Conservation (phyloP, 768 basidiomycete species). For the Galerina marginata region DNA sequence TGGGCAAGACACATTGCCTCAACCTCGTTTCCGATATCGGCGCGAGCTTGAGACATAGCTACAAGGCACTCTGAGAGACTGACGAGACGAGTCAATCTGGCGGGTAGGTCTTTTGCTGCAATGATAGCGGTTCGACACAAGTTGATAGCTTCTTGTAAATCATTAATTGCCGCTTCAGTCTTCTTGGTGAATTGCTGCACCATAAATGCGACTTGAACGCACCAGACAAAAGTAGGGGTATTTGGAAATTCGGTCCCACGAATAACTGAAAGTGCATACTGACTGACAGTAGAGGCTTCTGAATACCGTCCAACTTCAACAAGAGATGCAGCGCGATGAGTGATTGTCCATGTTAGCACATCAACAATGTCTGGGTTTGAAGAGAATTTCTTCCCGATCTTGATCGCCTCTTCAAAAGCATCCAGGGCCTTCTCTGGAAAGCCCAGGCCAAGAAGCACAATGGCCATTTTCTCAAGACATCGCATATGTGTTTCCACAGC, state of each 20-base stretch:
- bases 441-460: constrained; percentile 7
- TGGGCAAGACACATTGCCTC: background rate
- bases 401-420: background rate
- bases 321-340: constrained; percentile 1
- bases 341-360: background rate
- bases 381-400: constrained; percentile 5
- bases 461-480: background rate
- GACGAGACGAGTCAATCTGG: background rate
- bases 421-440: constrained; percentile 1
- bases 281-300: background rate
- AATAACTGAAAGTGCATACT: background rate
- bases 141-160: background rate
- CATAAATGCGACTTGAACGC: background rate
- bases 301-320: constrained; percentile 10
- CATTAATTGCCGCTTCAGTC: no score
- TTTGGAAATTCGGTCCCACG: background rate
- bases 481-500: background rate
- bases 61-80: background rate
- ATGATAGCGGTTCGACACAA: background rate
- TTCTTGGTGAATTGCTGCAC: no score
- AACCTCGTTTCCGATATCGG: background rate
- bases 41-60: background rate
- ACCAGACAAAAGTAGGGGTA: background rate
- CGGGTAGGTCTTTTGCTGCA: background rate
- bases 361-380: background rate